Conservation (phyloP, 1,139 yeast genomes). For the Yamadazyma pseudoaaseri region DNA sequence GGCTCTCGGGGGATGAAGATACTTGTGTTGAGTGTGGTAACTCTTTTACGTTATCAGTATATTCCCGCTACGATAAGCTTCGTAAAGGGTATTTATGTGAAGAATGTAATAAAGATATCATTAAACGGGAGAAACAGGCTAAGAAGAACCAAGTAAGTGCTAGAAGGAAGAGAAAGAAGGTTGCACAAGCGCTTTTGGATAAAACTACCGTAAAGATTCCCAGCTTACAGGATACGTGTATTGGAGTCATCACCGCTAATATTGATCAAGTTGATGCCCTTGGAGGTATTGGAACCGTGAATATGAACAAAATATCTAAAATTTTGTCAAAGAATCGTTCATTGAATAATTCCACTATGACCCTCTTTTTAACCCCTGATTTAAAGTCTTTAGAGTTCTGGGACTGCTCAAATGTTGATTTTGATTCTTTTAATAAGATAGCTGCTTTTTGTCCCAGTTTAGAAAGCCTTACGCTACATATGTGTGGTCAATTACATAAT, state of each 20-base stretch:
- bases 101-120: conserved; percentile 52
- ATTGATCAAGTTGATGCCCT: conserved; percentile 75
- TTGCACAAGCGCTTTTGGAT: conserved; percentile 83
- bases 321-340: conserved; percentile 83
- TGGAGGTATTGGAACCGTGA: conserved; percentile 74
- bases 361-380: conserved; percentile 66
- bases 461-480: conserved; percentile 63
- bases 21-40: conserved; percentile 60
- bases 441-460: conserved; percentile 80
- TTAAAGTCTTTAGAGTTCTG: conserved; percentile 65
- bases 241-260: conserved; percentile 64
- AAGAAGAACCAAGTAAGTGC: conserved; percentile 59
- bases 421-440: conserved; percentile 64
- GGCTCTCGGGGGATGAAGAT: conserved; percentile 47
- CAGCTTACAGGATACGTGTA: conserved; percentile 78
- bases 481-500: conserved; percentile 92
- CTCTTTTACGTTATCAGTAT: conserved; percentile 59
- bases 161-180: conserved; percentile 68
- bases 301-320: conserved; percentile 63
- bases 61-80: conserved; percentile 52
- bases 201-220: conserved; percentile 63
- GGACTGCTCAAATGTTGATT: conserved; percentile 85
- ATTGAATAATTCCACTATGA: conserved; percentile 65
- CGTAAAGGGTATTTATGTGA: conserved; percentile 66
- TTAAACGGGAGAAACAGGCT: conserved; percentile 42